These are phyloP conservation scores for Haematococcus lacustris DNA, from an alignment of 139 green algal species.

Conservation along the genomic window DNA sequence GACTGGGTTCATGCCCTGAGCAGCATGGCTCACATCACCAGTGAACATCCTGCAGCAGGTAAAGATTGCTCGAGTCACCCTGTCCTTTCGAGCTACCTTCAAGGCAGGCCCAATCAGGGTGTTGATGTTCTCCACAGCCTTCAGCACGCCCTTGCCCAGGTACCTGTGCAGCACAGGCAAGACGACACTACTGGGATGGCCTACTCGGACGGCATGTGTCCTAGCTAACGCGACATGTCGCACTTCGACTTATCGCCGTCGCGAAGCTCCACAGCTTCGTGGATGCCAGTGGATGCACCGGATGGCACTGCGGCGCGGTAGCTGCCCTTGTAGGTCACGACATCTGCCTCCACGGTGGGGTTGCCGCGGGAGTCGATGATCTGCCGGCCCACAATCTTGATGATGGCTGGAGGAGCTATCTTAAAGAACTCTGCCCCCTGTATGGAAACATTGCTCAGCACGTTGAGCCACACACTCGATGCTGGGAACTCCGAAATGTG, in stretches of 20 bases:
- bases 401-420: slow-evolving; percentile 65
- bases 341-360: slow-evolving; percentile 89
- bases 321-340: slow-evolving; percentile 85
- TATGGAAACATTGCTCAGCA: too few relatives aligned
- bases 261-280: slow-evolving; percentile 97
- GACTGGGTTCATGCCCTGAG: slow-evolving; percentile 80
- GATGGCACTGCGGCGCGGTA: slow-evolving; percentile 86
- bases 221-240: too few relatives aligned
- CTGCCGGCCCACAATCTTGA: slow-evolving; percentile 83
- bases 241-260: slow-evolving; percentile 78
- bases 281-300: slow-evolving; percentile 90
- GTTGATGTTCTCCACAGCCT: slow-evolving; percentile 96
- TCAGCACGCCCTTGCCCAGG: slow-evolving; percentile 92
- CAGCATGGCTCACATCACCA: too few relatives aligned
- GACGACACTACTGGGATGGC: too few relatives aligned
- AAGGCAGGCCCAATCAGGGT: slow-evolving; percentile 84
- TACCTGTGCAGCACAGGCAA: slow-evolving; percentile 61
- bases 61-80: too few relatives aligned
- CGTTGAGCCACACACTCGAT: too few relatives aligned
- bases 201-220: too few relatives aligned
- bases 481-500: too few relatives aligned
- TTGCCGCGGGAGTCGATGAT: slow-evolving; percentile 97
- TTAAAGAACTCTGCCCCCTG: slow-evolving; percentile 59
- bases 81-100: slow-evolving; percentile 29
- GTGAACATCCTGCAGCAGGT: too few relatives aligned